A percentile compares a stretch with the other conserved stretches of the same genome.
Conservation (phyloP, 768 basidiomycete genomes). For the Guyanaporus albipodus region DNA sequence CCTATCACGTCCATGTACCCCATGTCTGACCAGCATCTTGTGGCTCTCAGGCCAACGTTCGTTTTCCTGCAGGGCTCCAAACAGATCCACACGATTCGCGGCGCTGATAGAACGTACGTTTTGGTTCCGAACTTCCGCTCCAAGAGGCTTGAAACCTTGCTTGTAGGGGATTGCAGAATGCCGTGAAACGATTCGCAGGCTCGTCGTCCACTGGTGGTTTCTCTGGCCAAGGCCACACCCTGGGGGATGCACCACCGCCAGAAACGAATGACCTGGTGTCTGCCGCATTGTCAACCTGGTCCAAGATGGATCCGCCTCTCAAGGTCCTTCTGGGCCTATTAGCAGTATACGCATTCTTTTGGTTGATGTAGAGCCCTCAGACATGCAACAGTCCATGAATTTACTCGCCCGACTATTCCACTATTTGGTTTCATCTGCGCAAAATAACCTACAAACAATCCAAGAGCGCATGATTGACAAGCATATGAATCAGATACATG, state of each 20-base stretch:
- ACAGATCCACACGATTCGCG: constrained; percentile 69
- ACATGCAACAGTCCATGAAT: no score
- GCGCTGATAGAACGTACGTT: constrained; percentile 63
- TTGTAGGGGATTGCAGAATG: constrained; percentile 55
- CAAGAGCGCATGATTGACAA: no score
- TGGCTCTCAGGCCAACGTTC: constrained; percentile 68
- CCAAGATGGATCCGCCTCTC: constrained; percentile 61
- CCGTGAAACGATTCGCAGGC: constrained; percentile 51
- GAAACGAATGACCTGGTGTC: constrained; percentile 34
- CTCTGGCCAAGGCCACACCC: constrained; percentile 68
- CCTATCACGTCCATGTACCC: background rate
- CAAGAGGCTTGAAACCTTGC: constrained; percentile 2
- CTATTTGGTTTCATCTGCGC: background rate
- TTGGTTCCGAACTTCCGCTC: background rate
- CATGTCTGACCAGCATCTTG: background rate
- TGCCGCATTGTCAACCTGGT: constrained; percentile 35
- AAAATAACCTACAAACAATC: background rate
- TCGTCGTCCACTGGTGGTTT: constrained; percentile 46
- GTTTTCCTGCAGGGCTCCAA: constrained; percentile 65
- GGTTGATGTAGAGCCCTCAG: constrained; percentile 32
- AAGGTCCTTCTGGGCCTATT: constrained; percentile 61
- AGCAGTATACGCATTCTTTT: constrained; percentile 58
- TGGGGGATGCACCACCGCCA: constrained; percentile 48
- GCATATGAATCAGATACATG: background rate
- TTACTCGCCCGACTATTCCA: no score